phyloP scores from a whole-genome alignment of 352 stramenopile genomes.

The Globisporangium irregulare region DNA sequence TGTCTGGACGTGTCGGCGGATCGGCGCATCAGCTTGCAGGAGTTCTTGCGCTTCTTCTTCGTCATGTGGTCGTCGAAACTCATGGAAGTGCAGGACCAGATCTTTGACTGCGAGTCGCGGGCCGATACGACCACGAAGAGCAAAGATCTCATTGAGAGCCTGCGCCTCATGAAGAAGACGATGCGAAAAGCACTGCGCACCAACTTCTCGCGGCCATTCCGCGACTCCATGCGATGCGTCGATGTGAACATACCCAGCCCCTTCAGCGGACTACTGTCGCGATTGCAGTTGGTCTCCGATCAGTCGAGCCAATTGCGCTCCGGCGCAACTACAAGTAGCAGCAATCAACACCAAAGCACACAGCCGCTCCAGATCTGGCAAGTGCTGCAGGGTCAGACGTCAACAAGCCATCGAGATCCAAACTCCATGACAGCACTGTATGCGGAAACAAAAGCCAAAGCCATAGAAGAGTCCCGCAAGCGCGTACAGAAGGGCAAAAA shows the following conservation, averaged over 20 bases:
- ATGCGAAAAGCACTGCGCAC: constrained; percentile 37
- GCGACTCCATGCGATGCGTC: constrained; percentile 50
- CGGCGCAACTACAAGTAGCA: not conserved
- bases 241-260: constrained; percentile 35
- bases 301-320: not conserved
- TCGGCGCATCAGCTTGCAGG: constrained; percentile 35
- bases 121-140: not conserved
- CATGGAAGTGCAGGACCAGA: constrained; percentile 48
- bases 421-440: constrained; percentile 20
- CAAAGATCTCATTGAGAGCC: constrained; percentile 10
- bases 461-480: constrained; percentile 17
- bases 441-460: constrained; percentile 7
- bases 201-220: constrained; percentile 54
- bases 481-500: constrained; percentile 32
- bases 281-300: constrained; percentile 26
- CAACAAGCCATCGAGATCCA: constrained; percentile 16
- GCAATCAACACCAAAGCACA: constrained; percentile 2
- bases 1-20: constrained; percentile 45
- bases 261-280: constrained; percentile 33
- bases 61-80: constrained; percentile 49
- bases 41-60: constrained; percentile 56
- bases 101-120: constrained; percentile 23
- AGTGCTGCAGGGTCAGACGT: constrained; percentile 29
- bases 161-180: constrained; percentile 20
- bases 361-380: constrained; percentile 29